Evolutionary conservation across 169 alveolate species (phyloP).

Genomic region (Plasmodium gaboni): DNA sequence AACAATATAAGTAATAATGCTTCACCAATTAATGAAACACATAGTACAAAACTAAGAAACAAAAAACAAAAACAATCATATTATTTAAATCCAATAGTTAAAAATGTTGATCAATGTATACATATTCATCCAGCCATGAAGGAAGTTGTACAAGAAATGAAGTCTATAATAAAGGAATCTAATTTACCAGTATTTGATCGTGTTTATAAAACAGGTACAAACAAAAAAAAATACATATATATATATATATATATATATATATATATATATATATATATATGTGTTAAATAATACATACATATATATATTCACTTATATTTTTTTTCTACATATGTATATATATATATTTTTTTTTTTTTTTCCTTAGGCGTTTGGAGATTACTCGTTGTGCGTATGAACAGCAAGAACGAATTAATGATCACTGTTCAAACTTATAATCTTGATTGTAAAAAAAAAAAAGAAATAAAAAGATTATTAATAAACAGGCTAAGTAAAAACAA

Average conservation of each 20-base stretch:
- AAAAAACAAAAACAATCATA: conserved; percentile 62
- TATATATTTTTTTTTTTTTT: neutral
- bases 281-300: neutral
- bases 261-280: neutral
- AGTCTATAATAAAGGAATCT: conserved; percentile 58
- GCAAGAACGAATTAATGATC: conserved; percentile 63
- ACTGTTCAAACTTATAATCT: conserved; percentile 69
- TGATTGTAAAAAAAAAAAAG: conserved; percentile 68
- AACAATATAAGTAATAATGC: conserved; percentile 65
- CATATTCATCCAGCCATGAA: conserved; percentile 76
- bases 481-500: conserved; percentile 58
- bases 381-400: conserved; percentile 56
- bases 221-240: neutral
- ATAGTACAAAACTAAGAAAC: conserved; percentile 49
- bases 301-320: neutral
- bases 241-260: neutral
- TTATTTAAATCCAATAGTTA: conserved; percentile 63
- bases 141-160: conserved; percentile 64
- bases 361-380: conserved; percentile 62
- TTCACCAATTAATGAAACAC: conserved; percentile 74
- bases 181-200: conserved; percentile 72
- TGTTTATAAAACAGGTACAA: conserved; percentile 70
- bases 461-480: conserved; percentile 62
- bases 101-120: conserved; percentile 54
- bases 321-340: neutral